Evolutionary conservation across 1,139 yeast genomes (phyloP).

Genomic region (Sugiyamaella castrensis): DNA sequence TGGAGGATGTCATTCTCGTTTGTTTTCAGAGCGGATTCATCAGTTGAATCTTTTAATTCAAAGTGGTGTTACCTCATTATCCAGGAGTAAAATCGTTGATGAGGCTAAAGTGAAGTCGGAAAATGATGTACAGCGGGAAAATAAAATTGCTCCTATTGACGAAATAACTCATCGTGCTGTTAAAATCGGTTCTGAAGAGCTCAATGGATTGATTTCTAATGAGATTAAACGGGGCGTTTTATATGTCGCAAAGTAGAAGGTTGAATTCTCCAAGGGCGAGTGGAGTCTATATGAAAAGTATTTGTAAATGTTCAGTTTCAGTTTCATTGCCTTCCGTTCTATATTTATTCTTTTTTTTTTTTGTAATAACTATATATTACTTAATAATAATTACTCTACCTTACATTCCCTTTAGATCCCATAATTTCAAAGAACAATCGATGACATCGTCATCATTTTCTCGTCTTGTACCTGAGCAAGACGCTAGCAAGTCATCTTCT

Average conservation of each 20-base stretch:
- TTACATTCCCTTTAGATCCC: neutral
- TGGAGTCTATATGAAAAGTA: too few species aligned
- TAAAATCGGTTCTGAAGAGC: constrained; percentile 35
- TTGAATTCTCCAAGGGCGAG: too few species aligned
- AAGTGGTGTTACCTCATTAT: too few species aligned
- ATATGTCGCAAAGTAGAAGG: constrained; percentile 2
- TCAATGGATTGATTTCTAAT: constrained; percentile 35
- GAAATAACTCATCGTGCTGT: constrained; percentile 25
- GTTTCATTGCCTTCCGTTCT: neutral
- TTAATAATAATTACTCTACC: neutral
- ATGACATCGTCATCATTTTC: constrained; percentile 8
- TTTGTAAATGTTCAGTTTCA: too few species aligned
- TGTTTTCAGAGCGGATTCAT: constrained; percentile 1
- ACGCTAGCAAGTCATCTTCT: constrained; percentile 20
- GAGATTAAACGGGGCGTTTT: constrained; percentile 26
- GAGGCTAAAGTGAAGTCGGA: neutral
- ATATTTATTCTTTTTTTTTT: neutral
- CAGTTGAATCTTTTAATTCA: too few species aligned
- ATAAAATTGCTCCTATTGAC: constrained; percentile 1
- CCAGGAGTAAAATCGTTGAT: constrained; percentile 11
- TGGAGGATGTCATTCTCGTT: constrained; percentile 1
- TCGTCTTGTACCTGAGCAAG: constrained; percentile 29
- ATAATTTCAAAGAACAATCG: constrained; percentile 18
- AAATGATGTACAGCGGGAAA: too few species aligned
- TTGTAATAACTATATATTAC: neutral